Conservation (phyloP, 1,284 basidiomycete species). For the Ganoderma resinaceum region DNA sequence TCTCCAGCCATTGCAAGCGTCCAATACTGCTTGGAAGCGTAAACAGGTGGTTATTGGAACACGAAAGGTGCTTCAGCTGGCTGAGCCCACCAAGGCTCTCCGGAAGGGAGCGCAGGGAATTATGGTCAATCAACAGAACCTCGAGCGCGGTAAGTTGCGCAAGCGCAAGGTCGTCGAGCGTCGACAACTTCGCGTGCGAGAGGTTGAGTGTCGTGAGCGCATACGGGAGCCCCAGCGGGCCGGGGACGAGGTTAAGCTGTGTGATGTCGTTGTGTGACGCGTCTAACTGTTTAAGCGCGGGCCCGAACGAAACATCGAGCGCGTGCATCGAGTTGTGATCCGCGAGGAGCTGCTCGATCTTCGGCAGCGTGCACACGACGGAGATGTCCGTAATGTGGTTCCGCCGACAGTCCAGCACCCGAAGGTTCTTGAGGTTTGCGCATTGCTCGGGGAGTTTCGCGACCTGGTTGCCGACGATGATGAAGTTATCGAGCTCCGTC, state of each 20-base stretch:
- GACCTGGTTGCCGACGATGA: slow-evolving; percentile 90
- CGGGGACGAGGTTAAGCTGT: slow-evolving; percentile 72
- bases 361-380: slow-evolving; percentile 73
- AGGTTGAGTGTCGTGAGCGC: slow-evolving; percentile 86
- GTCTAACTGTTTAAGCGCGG: slow-evolving; percentile 66
- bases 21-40: slow-evolving; percentile 84
- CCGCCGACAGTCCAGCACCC: slow-evolving; percentile 82
- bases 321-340: slow-evolving; percentile 86
- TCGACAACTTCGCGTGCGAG: slow-evolving; percentile 90
- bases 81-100: slow-evolving; percentile 80
- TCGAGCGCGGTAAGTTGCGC: slow-evolving; percentile 79
- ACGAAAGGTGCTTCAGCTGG: slow-evolving; percentile 79
- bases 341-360: slow-evolving; percentile 71
- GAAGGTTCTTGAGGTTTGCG: slow-evolving; percentile 66
- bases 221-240: slow-evolving; percentile 63
- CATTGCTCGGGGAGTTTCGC: slow-evolving; percentile 78
- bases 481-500: slow-evolving; percentile 74
- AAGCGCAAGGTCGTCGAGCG: slow-evolving; percentile 79
- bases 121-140: slow-evolving; percentile 82
- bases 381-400: slow-evolving; percentile 84
- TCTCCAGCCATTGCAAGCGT: slow-evolving; percentile 76
- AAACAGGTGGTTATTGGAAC: slow-evolving; percentile 90
- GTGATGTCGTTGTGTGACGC: slow-evolving; percentile 87
- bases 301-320: slow-evolving; percentile 79
- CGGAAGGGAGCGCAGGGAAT: slow-evolving; percentile 88